phyloP scores from a whole-genome alignment of 352 stramenopile genomes.

The Phytophthora europaea region DNA sequence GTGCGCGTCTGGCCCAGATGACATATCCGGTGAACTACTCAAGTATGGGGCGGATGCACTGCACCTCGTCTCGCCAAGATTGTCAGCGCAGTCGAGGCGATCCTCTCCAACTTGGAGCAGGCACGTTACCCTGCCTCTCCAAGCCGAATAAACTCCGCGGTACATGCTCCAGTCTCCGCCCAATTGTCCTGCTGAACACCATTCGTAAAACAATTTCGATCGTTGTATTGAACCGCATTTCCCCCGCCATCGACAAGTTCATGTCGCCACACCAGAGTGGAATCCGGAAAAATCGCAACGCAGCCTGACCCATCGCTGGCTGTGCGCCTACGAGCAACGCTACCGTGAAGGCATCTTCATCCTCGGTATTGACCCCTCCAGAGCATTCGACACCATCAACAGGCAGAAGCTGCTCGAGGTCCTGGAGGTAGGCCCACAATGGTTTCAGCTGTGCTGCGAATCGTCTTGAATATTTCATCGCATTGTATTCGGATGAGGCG shows the following conservation, averaged over 20 bases:
- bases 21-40: conserved; percentile 8
- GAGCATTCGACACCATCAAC: conserved; percentile 20
- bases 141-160: conserved; percentile 10
- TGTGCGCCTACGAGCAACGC: neutral
- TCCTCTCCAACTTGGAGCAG: neutral
- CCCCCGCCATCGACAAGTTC: conserved; percentile 1
- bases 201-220: conserved; percentile 11
- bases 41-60: conserved; percentile 7
- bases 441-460: too few relatives aligned
- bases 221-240: conserved; percentile 1
- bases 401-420: conserved; percentile 4
- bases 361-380: conserved; percentile 16
- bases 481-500: too few relatives aligned
- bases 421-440: too few relatives aligned
- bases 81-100: conserved; percentile 1
- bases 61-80: neutral
- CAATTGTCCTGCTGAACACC: conserved; percentile 13
- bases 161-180: conserved; percentile 5
- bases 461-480: too few relatives aligned
- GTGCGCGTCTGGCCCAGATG: neutral
- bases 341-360: neutral
- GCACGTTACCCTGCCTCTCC: neutral
- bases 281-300: neutral
- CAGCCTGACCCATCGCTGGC: conserved; percentile 1
- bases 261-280: neutral